Evolutionary conservation across 345 rosid genomes (phyloP), one percentile per base, ranked within the genome.

Genomic region (Pistacia integerrima): DNA sequence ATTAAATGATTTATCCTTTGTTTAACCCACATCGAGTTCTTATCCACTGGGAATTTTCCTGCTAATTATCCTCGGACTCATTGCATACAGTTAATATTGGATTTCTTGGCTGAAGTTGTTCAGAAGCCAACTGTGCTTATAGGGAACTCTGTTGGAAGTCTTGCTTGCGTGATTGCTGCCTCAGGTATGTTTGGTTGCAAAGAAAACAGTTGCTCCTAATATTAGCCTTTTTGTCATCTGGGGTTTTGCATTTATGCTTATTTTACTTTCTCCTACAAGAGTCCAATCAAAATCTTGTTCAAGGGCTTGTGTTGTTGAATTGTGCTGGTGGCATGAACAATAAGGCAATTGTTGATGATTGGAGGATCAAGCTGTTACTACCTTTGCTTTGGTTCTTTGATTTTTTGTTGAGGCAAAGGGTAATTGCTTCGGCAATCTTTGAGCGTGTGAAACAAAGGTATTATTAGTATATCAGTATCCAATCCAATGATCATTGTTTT

Each of bases 261-360:
- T 41, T 46, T 4, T 22, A 28, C 56, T 72, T 64, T 56, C 25
- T 54, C 72, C 69, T 46, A 70, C 13, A 81, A 91, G 97, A 88
- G 69, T 69, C 90, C 18, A 75, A 78, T 64, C 75, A 30, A 74
- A 82, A 74, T 74, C 80, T 91, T 64, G 93, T 93, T 16, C 83
- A 77, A 73, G 98, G 94, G n/a, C 88, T 94, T 51, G 98, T 85
- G 71, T 84, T 94, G 67, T 74, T 94, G 85, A 94, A 94, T 8
- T 94, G 97, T 83, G 87, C 98, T 36, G 97, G 98, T 78, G 97
- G 98, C 64, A 93, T 94, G 98, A 94, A 94, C 85, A 93, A 93
- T 83, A 93, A 94, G 85, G 97, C 97, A 2, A 82, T 93, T 72
- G 92, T 94, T 76, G 95, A 94, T 36, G 97, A 94, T 84, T 94